Conservation (phyloP, 1,284 basidiomycete species). For the Retiboletus flavoniger region DNA sequence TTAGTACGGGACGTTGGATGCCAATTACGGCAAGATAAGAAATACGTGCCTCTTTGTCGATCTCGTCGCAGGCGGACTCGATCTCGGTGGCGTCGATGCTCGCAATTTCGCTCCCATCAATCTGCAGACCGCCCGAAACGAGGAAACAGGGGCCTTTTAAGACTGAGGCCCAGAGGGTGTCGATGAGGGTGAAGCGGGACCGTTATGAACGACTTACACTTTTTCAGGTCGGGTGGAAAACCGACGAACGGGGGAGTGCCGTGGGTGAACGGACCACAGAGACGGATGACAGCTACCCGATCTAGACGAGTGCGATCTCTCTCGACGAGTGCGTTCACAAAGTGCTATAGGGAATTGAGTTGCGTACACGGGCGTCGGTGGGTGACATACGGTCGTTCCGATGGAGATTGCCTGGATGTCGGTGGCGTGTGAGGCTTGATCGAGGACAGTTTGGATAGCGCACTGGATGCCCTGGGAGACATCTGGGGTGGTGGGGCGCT, state of each 20-base stretch:
- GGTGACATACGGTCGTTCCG: slow-evolving; percentile 36
- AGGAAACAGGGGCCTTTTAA: slow-evolving; percentile 41
- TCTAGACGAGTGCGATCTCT: slow-evolving; percentile 45
- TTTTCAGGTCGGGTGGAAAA: slow-evolving; percentile 36
- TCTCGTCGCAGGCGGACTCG: slow-evolving; percentile 32
- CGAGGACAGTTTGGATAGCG: slow-evolving; percentile 34
- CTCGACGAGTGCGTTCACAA: slow-evolving; percentile 57
- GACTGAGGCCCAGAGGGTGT: slow-evolving; percentile 21
- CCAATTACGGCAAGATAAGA: neutral
- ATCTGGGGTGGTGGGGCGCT: slow-evolving; percentile 38
- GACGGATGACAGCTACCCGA: slow-evolving; percentile 53
- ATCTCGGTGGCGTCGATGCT: slow-evolving; percentile 42
- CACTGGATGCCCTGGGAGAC: slow-evolving; percentile 37
- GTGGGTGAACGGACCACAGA: slow-evolving; percentile 48
- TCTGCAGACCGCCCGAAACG: slow-evolving; percentile 49
- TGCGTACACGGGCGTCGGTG: accelerated
- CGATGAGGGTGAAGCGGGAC: neutral
- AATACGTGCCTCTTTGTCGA: slow-evolving; percentile 26
- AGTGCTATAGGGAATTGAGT: slow-evolving; percentile 31
- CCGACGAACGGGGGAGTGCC: slow-evolving; percentile 41
- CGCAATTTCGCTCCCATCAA: slow-evolving; percentile 49
- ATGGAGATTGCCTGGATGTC: slow-evolving; percentile 36
- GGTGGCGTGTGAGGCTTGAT: slow-evolving; percentile 19
- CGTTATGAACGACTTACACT: slow-evolving; percentile 20
- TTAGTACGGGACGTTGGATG: neutral